Conservation (phyloP, 2,329 filamentous ascomycete genomes). For the Ascochyta pisi region DNA sequence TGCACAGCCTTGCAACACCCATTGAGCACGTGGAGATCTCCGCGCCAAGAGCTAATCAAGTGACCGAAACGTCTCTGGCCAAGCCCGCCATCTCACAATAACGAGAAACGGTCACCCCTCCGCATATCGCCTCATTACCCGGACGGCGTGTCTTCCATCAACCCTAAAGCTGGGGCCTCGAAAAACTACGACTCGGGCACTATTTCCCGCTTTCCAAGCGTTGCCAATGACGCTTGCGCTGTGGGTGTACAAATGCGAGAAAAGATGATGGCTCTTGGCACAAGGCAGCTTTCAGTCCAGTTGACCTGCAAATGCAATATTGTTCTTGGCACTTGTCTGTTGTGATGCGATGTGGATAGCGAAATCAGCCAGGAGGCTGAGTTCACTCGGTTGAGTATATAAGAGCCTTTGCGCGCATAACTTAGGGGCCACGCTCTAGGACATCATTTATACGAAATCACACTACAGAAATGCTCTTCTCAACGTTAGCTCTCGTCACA, state of each 20-base stretch:
- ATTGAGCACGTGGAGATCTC: not conserved
- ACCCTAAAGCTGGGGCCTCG: not conserved
- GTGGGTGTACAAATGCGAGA: not conserved
- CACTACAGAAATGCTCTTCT: slow-evolving; percentile 18
- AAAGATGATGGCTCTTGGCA: not conserved
- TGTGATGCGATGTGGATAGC: not conserved
- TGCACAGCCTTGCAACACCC: not conserved
- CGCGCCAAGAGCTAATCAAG: slow-evolving; percentile 8
- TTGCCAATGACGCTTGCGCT: not conserved
- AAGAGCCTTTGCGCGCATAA: not conserved
- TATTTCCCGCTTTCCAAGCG: not conserved
- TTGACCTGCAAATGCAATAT: not conserved
- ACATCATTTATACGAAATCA: not conserved
- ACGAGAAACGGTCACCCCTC: not conserved
- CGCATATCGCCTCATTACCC: not conserved
- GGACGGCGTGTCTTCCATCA: not conserved
- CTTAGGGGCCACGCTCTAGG: not conserved
- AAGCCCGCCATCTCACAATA: not conserved
- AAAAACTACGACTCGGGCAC: not conserved
- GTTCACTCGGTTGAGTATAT: not conserved
- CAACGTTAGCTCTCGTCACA: slow-evolving; percentile 10
- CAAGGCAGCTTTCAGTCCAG: not conserved
- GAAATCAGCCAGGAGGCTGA: not conserved
- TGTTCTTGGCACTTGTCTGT: slow-evolving; percentile 1
- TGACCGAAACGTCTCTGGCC: not conserved